Conservation (phyloP, 805 yeast genomes). For the Candida alai region DNA sequence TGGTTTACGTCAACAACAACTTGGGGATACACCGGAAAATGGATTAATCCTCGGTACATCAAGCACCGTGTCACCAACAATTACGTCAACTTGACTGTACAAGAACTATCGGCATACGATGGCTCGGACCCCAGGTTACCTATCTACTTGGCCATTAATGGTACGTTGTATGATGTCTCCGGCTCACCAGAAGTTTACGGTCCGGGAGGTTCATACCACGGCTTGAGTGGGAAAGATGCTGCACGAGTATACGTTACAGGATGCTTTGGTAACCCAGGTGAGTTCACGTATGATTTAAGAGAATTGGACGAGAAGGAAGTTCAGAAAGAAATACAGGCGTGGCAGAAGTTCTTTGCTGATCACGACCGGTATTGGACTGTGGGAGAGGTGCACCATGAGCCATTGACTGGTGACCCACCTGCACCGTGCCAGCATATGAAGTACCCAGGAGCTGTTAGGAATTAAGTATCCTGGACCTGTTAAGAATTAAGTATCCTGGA, state of each 20-base stretch:
- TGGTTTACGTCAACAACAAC: slow-evolving; percentile 52
- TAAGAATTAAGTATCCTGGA: too few relatives aligned
- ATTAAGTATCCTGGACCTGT: too few relatives aligned
- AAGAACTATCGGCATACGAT: slow-evolving; percentile 45
- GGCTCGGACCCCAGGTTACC: slow-evolving; percentile 50
- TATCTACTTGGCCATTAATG: slow-evolving; percentile 56
- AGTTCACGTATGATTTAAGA: slow-evolving; percentile 63
- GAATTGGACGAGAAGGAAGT: slow-evolving; percentile 49
- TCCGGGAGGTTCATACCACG: slow-evolving; percentile 45
- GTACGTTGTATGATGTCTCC: slow-evolving; percentile 63
- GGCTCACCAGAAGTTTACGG: slow-evolving; percentile 51
- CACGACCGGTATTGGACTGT: slow-evolving; percentile 57
- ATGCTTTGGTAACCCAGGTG: slow-evolving; percentile 51
- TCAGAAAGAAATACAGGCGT: slow-evolving; percentile 36
- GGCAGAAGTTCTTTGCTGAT: slow-evolving; percentile 50
- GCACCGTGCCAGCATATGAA: slow-evolving; percentile 39
- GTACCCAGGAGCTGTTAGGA: slow-evolving; percentile 19
- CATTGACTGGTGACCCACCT: slow-evolving; percentile 47
- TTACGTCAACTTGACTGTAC: slow-evolving; percentile 34
- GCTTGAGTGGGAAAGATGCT: slow-evolving; percentile 62
- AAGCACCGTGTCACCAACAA: slow-evolving; percentile 16
- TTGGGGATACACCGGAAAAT: slow-evolving; percentile 60
- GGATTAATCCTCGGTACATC: slow-evolving; percentile 42
- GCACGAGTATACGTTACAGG: slow-evolving; percentile 72
- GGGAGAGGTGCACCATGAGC: slow-evolving; percentile 49